Evolutionary conservation across 1,139 yeast genomes (phyloP), one percentile per base, ranked within the genome.

Genomic region (Debaryomyces robertsiae): DNA sequence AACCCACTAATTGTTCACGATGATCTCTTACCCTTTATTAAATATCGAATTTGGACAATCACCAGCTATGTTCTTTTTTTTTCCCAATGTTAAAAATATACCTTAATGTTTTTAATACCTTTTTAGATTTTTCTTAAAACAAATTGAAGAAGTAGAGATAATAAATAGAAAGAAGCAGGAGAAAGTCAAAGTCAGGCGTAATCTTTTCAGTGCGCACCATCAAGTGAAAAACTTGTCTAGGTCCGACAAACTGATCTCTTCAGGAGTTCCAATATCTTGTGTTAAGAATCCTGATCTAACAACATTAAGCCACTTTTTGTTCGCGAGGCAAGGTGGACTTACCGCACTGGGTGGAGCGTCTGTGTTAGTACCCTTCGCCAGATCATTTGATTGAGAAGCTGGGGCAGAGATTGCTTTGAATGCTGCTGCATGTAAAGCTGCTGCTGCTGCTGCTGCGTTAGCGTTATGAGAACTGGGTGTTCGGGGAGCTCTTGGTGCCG

Each of bases 251-350:
- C 88, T 79, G 24, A 82, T 73, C 49, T 84, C 85, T 64, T 85
- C 94, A 6, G 94, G 94, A 31, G 86, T 73, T 22, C 81, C 85
- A 50, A 85, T 84, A 49, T 84, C 91, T 58, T 82, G 85, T 37
- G 83, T 75, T 56, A 84, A 69, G 57, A 84, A 85, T 7, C 94
- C 93, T 10, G 84, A 79, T 54, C 88, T 73, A 34, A 84, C 82
- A 28, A 84, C 84, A 53, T 79, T 77, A 46, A 81, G 63, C 93
- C 93, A 84, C 56, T 77, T 77, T 46, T 74, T 72, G 57, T 80
- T 77, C 33, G 67, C 65, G 25, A 30, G 43, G 37, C 42, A 39
- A 19, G 22, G 22, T 11, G 22, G 6, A 3, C 10, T 15, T 15
- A n/a, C 25, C 14, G 30, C 9, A 13, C 25, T 25, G 47, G 19